Evolutionary conservation across 1,284 basidiomycete genomes (phyloP), one percentile per base, ranked within the genome.

Genomic region (Pisolithus thermaeus): DNA sequence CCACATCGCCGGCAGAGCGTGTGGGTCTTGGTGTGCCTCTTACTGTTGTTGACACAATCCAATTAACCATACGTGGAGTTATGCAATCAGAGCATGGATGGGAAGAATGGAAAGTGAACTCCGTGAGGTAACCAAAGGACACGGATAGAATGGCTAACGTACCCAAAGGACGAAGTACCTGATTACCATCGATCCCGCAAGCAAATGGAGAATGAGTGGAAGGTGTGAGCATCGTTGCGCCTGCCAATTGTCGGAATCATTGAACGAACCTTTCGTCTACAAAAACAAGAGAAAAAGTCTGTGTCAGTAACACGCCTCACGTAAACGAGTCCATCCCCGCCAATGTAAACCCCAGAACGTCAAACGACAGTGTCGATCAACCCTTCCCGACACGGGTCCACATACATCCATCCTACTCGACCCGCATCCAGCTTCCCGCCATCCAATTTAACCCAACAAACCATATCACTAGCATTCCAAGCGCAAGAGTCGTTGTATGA

Each of bases 21-120:
- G 84, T 98, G 96, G 68, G 92, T 88, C 83, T 99, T 99, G 67
- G 92, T 92, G 87, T 97, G 95, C 72, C 90, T 82, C 81, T 95
- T 95, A 92, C 92, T 92, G 73, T 59, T 61, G 42, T 48, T 49
- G 1, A 32, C 50, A 18, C n/a, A 47, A 40, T 49, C 6, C 38
- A 35, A 43, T 38, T 20, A 49, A 40, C 32, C 25, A 35, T 32
- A 16, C 42, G 27, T n/a, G 5, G 14, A 1, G 42, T 28, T 44
- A n/a, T 18, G 25, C 23, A 16, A 28, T 7, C 22, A 27, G 42
- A 43, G 23, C 16, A 43, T 7, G 43, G 43, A 14, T 14, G 32
- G 22, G 7, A 45, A 32, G 27, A 32, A 8, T 6, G 7, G n/a
- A 20, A 45, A 20, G n/a, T 45, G 14, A 16, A 35, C 27, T 32